Evolutionary conservation across 192 early-diverging fungal species (phyloP), one percentile per base, ranked within the genome.

Genomic region (Coemansia sp.): DNA sequence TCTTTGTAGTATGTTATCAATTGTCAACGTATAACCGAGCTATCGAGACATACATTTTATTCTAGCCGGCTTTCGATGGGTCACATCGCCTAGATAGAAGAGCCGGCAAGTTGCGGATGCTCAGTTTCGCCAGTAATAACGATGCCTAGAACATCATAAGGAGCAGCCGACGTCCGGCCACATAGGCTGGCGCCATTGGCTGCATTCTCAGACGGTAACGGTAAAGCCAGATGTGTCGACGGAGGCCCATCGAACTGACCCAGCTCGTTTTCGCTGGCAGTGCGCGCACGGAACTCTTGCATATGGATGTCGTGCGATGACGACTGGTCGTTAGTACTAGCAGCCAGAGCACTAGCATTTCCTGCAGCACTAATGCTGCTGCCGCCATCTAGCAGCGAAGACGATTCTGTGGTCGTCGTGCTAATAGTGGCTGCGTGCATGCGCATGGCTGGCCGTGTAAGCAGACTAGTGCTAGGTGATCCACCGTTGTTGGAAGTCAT

Each of bases 141-240:
- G 46, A 78, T 78, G 55, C 75, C 75, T 55, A 78, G 65, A 7
- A 78, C 69, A 47, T 78, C 75, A 55, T 78, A 78, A 2, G 60
- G 65, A 10, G 75, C 59, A 0, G 69, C 45, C 40, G 75, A 55
- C 11, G 75, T 48, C 62, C 75, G 68, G 50, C 75, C 66, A 39
- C 75, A 78, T 42, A 78, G 62, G 50, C 52, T 65, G 27, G 69
- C 22, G 2, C 62, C 53, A 21, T 38, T 66, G 40, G 59, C 48
- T 4, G 69, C 2, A 43, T 69, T 41, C 22, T 67, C 69, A 7
- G 75, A 58, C 3, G 75, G 75, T 62, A 78, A 37, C 25, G 75
- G 75, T 57, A 78, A 56, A 23, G 74, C 69, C 62, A 78, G 46
- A 23, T 67, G 75, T 5, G 74, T 64, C n/a, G 75, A 68, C 10